Evolutionary conservation across 805 yeast species (phyloP), one percentile per base, ranked within the genome.

Genomic region (Kodamaea lidongshanica): DNA sequence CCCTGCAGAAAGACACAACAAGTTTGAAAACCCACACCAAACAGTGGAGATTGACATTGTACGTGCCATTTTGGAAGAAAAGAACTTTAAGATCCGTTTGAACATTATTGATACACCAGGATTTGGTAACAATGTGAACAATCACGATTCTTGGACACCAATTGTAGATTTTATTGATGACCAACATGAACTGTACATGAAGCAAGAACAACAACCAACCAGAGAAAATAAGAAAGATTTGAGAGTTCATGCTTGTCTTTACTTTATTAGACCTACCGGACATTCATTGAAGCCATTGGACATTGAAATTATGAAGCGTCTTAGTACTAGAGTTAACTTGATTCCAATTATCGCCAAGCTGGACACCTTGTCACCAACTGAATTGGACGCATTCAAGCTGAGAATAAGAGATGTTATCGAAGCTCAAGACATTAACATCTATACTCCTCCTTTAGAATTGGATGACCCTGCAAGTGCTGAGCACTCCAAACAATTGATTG

Each of bases 51-150:
- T 85, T 40, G 88, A 81, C 41, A 74, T 86, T 33, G 72, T 73
- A 27, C 72, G 89, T 46, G 89, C 92, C n/a, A 70, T 74, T 35
- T 68, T 84, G 42, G 92, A 79, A 52, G 96, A 88, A 52, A 79
- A 83, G 56, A 84, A 81, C 52, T 83, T 88, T 58, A 70, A 68
- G 42, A 70, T 84, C 44, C 71, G 80, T 39, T 72, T 88, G 41
- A 86, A 86, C 44, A 70, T 88, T 34, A 77, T 88, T 46, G 96
- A 87, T 57, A 85, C 96, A 2, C 95, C 95, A 6, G 96, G 96
- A 1, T 85, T 86, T 54, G 96, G 96, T 38, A 94, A 85, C 53
- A 82, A 80, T 54, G 81, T 86, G 41, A 81, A 87, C 63, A 88
- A 87, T 60, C 72, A 70, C 48, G 79, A 81, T 52, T 70, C 92